These are phyloP conservation scores for Nothophytophthora sp. DNA, from an alignment of 352 stramenopile genomes.

Conservation along the genomic window DNA sequence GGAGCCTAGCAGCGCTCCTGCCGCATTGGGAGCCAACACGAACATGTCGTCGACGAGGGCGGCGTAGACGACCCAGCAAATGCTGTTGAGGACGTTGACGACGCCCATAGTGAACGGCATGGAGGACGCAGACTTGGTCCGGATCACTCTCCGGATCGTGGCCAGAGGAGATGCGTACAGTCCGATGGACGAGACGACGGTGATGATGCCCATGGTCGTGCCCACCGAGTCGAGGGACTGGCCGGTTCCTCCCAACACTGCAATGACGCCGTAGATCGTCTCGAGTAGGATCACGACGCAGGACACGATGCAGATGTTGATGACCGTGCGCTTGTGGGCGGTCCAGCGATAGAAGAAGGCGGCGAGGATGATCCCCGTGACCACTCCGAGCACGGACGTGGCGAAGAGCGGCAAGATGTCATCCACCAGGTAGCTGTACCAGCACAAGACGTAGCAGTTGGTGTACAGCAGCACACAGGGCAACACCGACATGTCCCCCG, in stretches of 20 bases:
- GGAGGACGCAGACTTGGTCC: conserved; percentile 42
- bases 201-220: conserved; percentile 35
- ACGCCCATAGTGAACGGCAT: conserved; percentile 51
- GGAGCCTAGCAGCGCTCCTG: conserved; percentile 27
- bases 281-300: conserved; percentile 19
- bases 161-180: conserved; percentile 36
- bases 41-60: conserved; percentile 34
- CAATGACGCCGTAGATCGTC: conserved; percentile 32
- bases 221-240: conserved; percentile 26
- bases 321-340: conserved; percentile 24
- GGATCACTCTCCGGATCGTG: conserved; percentile 35
- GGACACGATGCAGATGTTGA: conserved; percentile 27
- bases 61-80: too few species aligned
- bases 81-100: conserved; percentile 38
- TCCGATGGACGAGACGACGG: conserved; percentile 30
- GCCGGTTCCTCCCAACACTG: conserved; percentile 21
- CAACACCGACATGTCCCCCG: conserved; percentile 31
- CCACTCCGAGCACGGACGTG: conserved; percentile 30
- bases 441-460: conserved; percentile 30
- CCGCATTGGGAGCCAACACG: conserved; percentile 45
- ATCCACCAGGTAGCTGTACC: conserved; percentile 44
- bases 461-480: conserved; percentile 28
- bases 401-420: conserved; percentile 49
- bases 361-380: conserved; percentile 31
- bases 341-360: conserved; percentile 40